phyloP scores from a whole-genome alignment of 176 grass and related monocot species.

The Lolium rigidum region DNA sequence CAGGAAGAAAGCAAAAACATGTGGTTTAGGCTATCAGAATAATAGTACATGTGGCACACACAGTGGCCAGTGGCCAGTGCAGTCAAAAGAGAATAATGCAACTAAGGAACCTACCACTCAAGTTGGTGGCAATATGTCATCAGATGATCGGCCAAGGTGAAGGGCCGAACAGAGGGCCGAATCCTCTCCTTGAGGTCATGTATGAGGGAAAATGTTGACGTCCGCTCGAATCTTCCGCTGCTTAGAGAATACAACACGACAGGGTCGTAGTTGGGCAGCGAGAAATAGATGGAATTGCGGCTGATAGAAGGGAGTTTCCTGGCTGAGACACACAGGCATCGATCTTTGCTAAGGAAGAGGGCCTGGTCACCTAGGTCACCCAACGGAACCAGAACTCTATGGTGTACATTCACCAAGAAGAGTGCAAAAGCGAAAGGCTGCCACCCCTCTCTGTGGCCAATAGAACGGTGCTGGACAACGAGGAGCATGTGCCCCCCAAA shows the following conservation, averaged over 20 bases:
- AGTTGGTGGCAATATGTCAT: too few species aligned
- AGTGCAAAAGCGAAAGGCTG: background rate
- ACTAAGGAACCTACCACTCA: background rate
- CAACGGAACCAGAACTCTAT: background rate
- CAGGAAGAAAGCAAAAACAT: background rate
- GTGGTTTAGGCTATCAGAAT: background rate
- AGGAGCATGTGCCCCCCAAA: background rate
- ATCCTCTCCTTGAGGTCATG: constrained; percentile 7
- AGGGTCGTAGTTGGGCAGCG: background rate
- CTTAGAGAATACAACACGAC: constrained; percentile 1
- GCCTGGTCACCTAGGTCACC: constrained; percentile 19
- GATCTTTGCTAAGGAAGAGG: constrained; percentile 22
- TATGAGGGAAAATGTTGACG: background rate
- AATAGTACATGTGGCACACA: background rate
- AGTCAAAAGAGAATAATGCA: background rate
- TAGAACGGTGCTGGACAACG: background rate
- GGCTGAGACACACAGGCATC: constrained; percentile 12
- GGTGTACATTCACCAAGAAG: background rate
- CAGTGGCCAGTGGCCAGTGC: background rate
- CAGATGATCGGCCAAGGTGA: too few species aligned
- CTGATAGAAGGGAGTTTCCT: constrained; percentile 15
- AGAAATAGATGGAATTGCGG: constrained; percentile 4
- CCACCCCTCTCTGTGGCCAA: too few species aligned
- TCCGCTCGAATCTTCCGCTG: background rate
- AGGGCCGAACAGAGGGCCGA: background rate